Evolutionary conservation across 2,329 filamentous ascomycete genomes (phyloP), one percentile per base, ranked within the genome.

Genomic region (Ascochyta clinopodiicola): DNA sequence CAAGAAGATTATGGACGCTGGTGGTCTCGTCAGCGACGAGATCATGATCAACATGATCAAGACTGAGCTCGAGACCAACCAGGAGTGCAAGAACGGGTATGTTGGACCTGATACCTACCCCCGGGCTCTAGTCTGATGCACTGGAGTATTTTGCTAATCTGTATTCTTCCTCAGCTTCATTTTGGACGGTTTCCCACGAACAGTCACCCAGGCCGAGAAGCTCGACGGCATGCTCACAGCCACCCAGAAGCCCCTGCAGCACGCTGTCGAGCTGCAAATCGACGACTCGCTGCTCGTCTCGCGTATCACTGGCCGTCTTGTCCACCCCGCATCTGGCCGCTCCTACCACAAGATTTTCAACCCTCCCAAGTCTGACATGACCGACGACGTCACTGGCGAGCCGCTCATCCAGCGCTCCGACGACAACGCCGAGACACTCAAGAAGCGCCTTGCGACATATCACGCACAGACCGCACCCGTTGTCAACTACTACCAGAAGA

Each of bases 11-110:
- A 99, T 99, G 95, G 95, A 99, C 76, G 90, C 94, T 77, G 95
- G 95, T 70, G 94, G 94, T 68, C 87, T 99, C 56, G 95, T 99
- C 77, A 96, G 92, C 78, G 95, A 99, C 79, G 94, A 98, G 76
- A 99, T 99, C 76, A 94, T 99, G 86, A 91, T 99, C 78, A 92
- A 94, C 80, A 99, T 99, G 95, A 99, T 99, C 83, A 94, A 95
- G 87, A 90, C 89, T 77, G 94, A 99, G 84, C 86, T 99, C 46
- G 90, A 96, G 73, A 89, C 85, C 80, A 99, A 99, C 83, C 80
- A 86, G 73, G 94, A 99, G 82, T 99, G 95, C 86, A 91, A 91
- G 82, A 94, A 94, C 80, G 95, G 95, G 94, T 97, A 84, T 38
- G 64, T 66, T 25, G 24, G 24, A 22, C 15, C 17, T n/a, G 13